phyloP scores from a whole-genome alignment of 768 basidiomycete genomes.

The Trametes punicea region DNA sequence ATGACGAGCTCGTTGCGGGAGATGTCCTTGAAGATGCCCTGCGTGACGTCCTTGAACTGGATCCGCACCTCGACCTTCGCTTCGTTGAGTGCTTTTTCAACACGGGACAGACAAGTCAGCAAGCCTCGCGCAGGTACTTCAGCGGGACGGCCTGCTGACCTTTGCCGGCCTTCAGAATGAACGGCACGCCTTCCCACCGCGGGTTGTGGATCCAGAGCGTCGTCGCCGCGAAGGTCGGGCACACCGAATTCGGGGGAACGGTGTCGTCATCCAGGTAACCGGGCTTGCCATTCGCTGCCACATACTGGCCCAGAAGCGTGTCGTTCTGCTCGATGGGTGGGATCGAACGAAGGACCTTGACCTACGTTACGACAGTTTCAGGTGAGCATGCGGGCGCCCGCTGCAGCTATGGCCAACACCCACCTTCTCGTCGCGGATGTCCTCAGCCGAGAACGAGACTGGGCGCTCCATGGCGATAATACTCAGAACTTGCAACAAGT shows the following conservation, averaged over 20 bases:
- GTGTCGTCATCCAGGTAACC: constrained; percentile 98
- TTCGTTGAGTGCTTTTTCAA: constrained; percentile 80
- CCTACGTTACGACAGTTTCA: constrained; percentile 44
- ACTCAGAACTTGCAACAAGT: constrained; percentile 91
- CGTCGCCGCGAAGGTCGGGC: constrained; percentile 92
- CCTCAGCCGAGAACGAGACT: constrained; percentile 95
- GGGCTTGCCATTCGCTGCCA: constrained; percentile 85
- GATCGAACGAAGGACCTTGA: constrained; percentile 93
- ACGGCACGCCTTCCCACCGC: constrained; percentile 98
- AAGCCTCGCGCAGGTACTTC: constrained; percentile 9
- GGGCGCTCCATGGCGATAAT: constrained; percentile 98
- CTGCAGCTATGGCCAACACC: constrained; percentile 6
- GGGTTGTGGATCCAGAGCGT: constrained; percentile 93
- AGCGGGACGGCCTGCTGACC: constrained; percentile 45
- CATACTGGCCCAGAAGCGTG: constrained; percentile 93
- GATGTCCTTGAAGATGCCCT: constrained; percentile 96
- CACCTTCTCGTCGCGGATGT: constrained; percentile 98
- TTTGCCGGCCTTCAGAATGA: constrained; percentile 98
- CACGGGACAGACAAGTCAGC: constrained; percentile 11
- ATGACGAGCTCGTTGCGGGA: constrained; percentile 96
- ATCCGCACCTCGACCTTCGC: constrained; percentile 98
- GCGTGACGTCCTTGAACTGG: constrained; percentile 96
- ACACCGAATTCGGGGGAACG: constrained; percentile 86
- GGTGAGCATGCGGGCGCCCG: constrained; percentile 20
- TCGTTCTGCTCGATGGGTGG: constrained; percentile 75